Evolutionary conservation across 352 stramenopile genomes (phyloP).

Genomic region (Pythium rhizo-oryzae): DNA sequence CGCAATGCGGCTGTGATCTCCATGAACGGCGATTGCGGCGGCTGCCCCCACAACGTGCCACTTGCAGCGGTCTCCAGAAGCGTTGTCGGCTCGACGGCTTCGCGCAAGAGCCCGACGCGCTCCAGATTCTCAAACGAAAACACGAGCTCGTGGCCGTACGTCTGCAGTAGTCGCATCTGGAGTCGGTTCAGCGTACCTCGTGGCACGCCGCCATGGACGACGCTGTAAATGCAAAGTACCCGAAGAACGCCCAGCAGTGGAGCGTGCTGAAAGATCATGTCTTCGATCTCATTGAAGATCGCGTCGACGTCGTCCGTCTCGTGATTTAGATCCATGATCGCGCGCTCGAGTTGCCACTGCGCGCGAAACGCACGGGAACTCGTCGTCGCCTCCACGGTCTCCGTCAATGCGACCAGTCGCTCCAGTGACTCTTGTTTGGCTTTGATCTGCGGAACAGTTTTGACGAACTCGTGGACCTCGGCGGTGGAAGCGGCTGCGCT

Average conservation of each 20-base stretch:
- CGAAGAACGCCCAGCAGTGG: conserved; percentile 55
- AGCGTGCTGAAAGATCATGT: conserved; percentile 63
- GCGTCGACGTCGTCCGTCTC: conserved; percentile 34
- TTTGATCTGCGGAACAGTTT: conserved; percentile 63
- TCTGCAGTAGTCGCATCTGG: conserved; percentile 62
- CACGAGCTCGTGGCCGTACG: conserved; percentile 74
- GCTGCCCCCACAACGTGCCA: neutral
- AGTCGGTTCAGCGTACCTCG: conserved; percentile 41
- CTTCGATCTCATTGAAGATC: conserved; percentile 42
- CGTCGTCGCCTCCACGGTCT: conserved; percentile 52
- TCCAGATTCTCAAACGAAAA: conserved; percentile 74
- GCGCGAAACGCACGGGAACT: conserved; percentile 51
- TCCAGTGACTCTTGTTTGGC: conserved; percentile 54
- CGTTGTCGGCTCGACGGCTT: conserved; percentile 6
- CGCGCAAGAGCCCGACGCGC: conserved; percentile 49
- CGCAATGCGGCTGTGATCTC: conserved; percentile 29
- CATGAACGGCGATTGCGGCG: conserved; percentile 5
- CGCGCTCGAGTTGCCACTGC: conserved; percentile 68
- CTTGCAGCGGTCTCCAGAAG: neutral
- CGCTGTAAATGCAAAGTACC: conserved; percentile 65
- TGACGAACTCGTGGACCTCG: conserved; percentile 79
- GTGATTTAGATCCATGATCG: conserved; percentile 59
- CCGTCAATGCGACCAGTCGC: conserved; percentile 62
- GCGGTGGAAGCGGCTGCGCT: conserved; percentile 47
- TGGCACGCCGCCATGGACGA: conserved; percentile 50